Base-by-base conservation (phyloP, 2,329 filamentous ascomycete genomes). In the Ceratocystis cacaofunesta region DNA sequence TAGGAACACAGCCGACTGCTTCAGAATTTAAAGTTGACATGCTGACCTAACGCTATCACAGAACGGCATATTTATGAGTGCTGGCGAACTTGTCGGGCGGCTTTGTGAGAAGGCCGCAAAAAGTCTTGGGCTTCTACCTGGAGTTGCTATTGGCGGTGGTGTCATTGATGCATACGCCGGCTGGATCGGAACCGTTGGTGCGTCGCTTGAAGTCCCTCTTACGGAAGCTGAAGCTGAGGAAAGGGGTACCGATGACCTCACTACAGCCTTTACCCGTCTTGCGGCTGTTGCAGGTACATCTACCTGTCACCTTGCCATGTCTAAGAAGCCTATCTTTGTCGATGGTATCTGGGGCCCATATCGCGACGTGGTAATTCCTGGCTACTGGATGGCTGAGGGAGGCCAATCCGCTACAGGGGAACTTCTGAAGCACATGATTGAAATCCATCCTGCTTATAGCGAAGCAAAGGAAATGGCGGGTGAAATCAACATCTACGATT, bases 151-250 rank as follows among this genome's bases (percentile, higher is more conserved):
- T 65, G 94, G 94, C 64, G 95, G 90, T 72, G 92, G 92, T 75
- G 94, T 99, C 69, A 99, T 99, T 72, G 94, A 99, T 74, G 94
- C 94, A 19, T 99, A 99, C 72, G 94, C 94, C 67, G 94, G 94
- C 69, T 99, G 94, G 94, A 94, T 99, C 70, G 94, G 94, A 68
- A 97, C 94, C 1, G 94, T 99, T n/a, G 94, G 94, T 67, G 92
- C 94, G 68, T 96, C 96, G 75, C 90, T 96, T 70, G 83, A 90
- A 69, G 82, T 95, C 17, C 80, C 81, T 50, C 62, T 69, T 28
- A 66, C 66, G 10, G 80, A 66, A 36, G 43, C 8, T 5, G 62
- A 57, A 46, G 50, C 17, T 6, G 62, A 61, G 28, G 63, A 61
- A 36, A 25, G 32, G 1, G 52, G 36, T 19, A 25, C 22, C 72